Base-by-base conservation (phyloP, 2,329 filamentous ascomycete species). In the Apiospora hydei region DNA sequence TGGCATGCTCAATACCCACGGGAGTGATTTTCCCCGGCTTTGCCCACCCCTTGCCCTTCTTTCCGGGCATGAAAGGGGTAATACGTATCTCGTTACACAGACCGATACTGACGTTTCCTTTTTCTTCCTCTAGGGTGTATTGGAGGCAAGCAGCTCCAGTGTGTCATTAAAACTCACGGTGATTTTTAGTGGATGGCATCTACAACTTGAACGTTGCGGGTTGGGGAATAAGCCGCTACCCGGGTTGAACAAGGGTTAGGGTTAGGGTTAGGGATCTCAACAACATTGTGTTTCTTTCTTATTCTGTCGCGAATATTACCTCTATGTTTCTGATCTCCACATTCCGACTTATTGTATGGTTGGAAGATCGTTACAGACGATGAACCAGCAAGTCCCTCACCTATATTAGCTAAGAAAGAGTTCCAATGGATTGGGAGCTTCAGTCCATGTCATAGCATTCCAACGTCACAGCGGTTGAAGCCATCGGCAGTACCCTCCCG, bases 391-490 rank as follows among this genome's bases (percentile, higher is more conserved):
- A 51, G 49, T 24, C 49, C 14, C 7, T 24, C 49, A 11, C 7
- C 26, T 24, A 24, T 24, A 3, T 51, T 51, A 51, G 49, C 49
- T 51, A 51, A 18, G 44, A 46, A 46, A n/a, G n/a, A n/a, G n/a
- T 46, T 21, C 1, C 44, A 46, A 46, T 18, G 6, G 14, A 46
- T 18, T 46, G 44, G 14, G 13, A 46, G 14, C 5, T 6, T 18
- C 0, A 18, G 16, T 18, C 14, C 44, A 16, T 18, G 18, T 46
- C 14, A 3, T 46, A 46, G 14, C 44, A 46, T 46, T 1, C 4
- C 14, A 34, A 46, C 18, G 85, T 91, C 51, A 91, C 89, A 0
- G 79, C 87, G 0, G 88, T 91, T 0, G 90, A 89, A 24, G 89
- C 85, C 0, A 91, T 89, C 0, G 82, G 83, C 74, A 84, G 74